Evolutionary conservation across 2,329 filamentous ascomycete genomes (phyloP), one percentile per base, ranked within the genome.

Genomic region (Colletotrichum gigasporum): DNA sequence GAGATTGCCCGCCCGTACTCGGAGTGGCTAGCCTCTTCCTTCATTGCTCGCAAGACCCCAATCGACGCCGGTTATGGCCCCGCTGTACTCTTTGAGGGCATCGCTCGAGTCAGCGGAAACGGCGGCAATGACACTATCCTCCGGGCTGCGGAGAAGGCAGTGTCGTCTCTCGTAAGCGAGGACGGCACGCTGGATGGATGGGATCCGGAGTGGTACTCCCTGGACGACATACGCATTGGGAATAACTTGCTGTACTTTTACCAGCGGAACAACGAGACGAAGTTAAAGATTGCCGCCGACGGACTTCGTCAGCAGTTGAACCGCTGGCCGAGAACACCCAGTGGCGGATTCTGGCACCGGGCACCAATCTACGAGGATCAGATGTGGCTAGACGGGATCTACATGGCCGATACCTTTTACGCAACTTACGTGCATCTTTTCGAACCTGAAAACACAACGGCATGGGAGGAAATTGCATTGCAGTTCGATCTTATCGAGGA

Each of bases 341-440:
- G 76, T 1, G 85, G 85, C 10, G 85, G 85, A 1, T 85, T 87
- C 76, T 87, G 84, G 83, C 85, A 87, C 68, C 69, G 74, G 2
- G 61, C 61, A 24, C 61, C 61, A 0, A 73, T 76, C 2, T 85
- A 85, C 66, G 77, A 76, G 16, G 79, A 85, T 66, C 82, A 87
- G 69, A 86, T 86, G 84, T 87, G 85, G 85, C 77, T 87, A 0
- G 84, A 86, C 66, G 85, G 85, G 1, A 82, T 84, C 20, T 85
- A 78, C 72, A 84, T 84, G 82, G 79, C 80, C 2, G 78, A 80
- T 41, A 72, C 74, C 1, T 82, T 82, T 69, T 82, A 81, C 47
- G 78, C 80, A 2, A 70, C 70, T 32, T 83, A 78, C 70, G 78
- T 77, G 4, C 67, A 68, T 7, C 59, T 74, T n/a, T 81, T 80